Conservation (phyloP, 331 rosid genomes). For the Quercus lobata region DNA sequence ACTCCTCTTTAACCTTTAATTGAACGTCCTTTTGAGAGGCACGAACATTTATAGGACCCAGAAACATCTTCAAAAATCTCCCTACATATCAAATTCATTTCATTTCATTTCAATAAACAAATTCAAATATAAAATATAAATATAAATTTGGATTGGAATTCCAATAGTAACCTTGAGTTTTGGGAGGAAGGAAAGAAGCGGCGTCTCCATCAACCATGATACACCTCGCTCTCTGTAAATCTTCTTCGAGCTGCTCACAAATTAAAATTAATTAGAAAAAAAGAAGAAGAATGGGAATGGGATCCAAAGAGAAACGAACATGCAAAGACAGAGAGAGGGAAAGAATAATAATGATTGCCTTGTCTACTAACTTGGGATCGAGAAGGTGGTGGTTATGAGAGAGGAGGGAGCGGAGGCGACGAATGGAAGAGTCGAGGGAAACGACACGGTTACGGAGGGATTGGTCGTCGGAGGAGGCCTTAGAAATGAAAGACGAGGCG, state of each 20-base stretch:
- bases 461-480: constrained; percentile 48
- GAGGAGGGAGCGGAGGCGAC: constrained; percentile 55
- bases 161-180: constrained; percentile 34
- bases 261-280: not conserved
- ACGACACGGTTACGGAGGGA: constrained; percentile 71
- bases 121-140: no score
- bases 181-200: constrained; percentile 75
- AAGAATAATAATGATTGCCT: constrained; percentile 29
- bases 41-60: constrained; percentile 98
- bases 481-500: constrained; percentile 47
- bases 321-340: not conserved
- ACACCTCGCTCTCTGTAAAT: constrained; percentile 74
- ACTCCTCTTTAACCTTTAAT: constrained; percentile 96
- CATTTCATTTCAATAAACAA: not conserved
- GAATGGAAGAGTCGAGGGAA: constrained; percentile 56
- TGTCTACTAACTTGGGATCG: constrained; percentile 51
- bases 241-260: constrained; percentile 64
- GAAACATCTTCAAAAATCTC: constrained; percentile 79
- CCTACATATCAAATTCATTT: constrained; percentile 33
- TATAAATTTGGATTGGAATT: no score
- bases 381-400: constrained; percentile 40
- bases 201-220: constrained; percentile 79
- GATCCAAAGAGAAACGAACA: not conserved
- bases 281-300: not conserved
- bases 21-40: constrained; percentile 83